Evolutionary conservation across 805 yeast species (phyloP), one percentile per base, ranked within the genome.

Genomic region (Ogataea siamensis): DNA sequence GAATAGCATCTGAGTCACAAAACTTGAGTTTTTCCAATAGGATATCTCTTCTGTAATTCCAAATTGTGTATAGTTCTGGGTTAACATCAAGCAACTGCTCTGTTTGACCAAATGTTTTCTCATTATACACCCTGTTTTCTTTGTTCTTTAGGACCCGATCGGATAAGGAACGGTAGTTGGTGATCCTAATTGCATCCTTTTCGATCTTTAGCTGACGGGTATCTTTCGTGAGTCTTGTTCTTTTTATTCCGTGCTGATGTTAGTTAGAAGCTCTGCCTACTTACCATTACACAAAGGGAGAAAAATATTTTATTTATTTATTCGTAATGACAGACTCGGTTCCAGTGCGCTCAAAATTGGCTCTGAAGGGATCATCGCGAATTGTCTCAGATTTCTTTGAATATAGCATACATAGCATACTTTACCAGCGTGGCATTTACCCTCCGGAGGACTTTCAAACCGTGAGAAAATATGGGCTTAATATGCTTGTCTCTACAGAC

Each of bases 1-100:
- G 54, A 28, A 45, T 53, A 13, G 57, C 51, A 7, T 23, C 25
- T 23, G 42, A 8, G 10, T 35, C 40, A 19, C 50, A 29, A 22
- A 69, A 60, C 25, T 68, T 45, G 13, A 51, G 47, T 19, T 18
- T n/a, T 1, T 58, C 55, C 0, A 45, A 27, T 13, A 88, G 62
- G 3, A 83, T 77, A 47, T 86, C 93, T 38, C 96, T 72, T 40
- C 98, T 73, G 55, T 71, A 84, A 56, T 93, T 93, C 98, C 98
- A 93, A 0, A 78, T 69, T 0, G 96, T 80, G 59, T 89, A 89
- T 46, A 83, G 74, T 55, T 93, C 98, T 0, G 97, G 96, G 52
- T 89, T 88, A 34, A 74, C 53, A 7, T 68, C 61, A 14, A 93
- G 66, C 10, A 89, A 49, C 13, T 65, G 62, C 0, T 83, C 71